phyloP scores from a whole-genome alignment of 1,284 basidiomycete species.

The Puccinia horiana region DNA sequence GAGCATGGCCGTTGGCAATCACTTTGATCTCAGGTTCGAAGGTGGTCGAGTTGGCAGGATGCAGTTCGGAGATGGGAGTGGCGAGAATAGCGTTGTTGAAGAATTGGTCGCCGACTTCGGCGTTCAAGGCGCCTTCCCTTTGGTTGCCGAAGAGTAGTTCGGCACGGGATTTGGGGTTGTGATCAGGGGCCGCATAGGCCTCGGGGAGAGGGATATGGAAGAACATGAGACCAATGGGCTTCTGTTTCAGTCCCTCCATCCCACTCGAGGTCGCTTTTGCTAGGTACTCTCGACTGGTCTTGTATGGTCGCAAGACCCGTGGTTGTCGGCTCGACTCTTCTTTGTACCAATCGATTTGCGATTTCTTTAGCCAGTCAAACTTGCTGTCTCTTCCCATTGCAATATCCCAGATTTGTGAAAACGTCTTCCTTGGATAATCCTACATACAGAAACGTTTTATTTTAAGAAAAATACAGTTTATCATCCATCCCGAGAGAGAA shows the following conservation, averaged over 20 bases:
- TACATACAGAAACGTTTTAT: background rate
- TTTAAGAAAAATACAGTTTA: too few relatives aligned
- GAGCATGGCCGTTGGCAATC: conserved; percentile 55
- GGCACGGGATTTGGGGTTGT: conserved; percentile 32
- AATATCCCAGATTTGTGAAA: conserved; percentile 35
- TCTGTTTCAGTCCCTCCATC: background rate
- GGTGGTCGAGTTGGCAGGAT: background rate
- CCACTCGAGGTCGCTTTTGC: too few relatives aligned
- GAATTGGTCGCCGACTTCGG: conserved; percentile 54
- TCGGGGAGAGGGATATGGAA: conserved; percentile 58
- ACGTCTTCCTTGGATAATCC: conserved; percentile 15
- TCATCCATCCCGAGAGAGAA: background rate
- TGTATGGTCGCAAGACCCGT: conserved; percentile 15
- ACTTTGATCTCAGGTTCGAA: conserved; percentile 52
- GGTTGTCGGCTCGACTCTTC: conserved; percentile 25
- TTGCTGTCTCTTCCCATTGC: conserved; percentile 15
- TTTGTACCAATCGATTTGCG: conserved; percentile 41
- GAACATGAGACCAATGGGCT: conserved; percentile 55
- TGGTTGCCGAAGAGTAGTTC: conserved; percentile 51
- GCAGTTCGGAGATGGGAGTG: background rate
- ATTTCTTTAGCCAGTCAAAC: conserved; percentile 47
- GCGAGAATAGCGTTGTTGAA: conserved; percentile 52
- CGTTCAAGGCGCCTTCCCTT: conserved; percentile 53
- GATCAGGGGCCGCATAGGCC: conserved; percentile 52
- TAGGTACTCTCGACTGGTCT: background rate